A percentile compares a stretch with the other conserved stretches of the same genome.
Evolutionary conservation across 345 rosid species (phyloP).

Genomic region (Balakata baccata): DNA sequence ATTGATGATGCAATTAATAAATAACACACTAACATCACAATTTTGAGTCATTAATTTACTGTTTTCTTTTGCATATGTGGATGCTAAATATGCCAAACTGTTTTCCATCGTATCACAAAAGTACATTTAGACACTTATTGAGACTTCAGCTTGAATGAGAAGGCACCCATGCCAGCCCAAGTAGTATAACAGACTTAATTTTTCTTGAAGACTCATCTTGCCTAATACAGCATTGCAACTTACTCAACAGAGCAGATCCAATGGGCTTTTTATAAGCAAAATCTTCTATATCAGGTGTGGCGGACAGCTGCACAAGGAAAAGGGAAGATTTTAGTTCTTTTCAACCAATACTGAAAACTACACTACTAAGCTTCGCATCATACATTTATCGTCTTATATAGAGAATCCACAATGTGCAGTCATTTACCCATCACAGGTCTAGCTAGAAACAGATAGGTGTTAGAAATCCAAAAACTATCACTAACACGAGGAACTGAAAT

Average conservation of each 20-base stretch:
- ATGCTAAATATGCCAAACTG: not conserved
- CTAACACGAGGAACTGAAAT: not conserved
- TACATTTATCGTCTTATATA: not conserved
- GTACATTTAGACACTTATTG: not conserved
- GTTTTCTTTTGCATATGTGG: not conserved
- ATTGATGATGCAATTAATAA: not conserved
- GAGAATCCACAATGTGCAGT: not conserved
- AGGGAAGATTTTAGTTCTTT: not conserved
- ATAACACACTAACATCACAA: not conserved
- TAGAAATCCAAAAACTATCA: too few species aligned
- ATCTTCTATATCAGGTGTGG: conserved; percentile 72
- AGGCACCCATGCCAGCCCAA: not conserved
- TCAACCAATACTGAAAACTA: not conserved
- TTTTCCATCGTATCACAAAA: not conserved
- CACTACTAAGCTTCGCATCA: not conserved
- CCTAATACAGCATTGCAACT: conserved; percentile 16
- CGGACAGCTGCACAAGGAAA: conserved; percentile 34
- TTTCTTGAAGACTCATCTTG: not conserved
- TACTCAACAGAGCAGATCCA: conserved; percentile 36
- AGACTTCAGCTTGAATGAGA: not conserved
- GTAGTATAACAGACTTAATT: not conserved
- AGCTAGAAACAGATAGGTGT: too few species aligned
- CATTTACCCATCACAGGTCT: too few species aligned
- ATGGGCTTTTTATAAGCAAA: conserved; percentile 48
- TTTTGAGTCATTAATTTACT: not conserved